Conservation (phyloP, 2,329 filamentous ascomycete species). For the Penicillium sp. region DNA sequence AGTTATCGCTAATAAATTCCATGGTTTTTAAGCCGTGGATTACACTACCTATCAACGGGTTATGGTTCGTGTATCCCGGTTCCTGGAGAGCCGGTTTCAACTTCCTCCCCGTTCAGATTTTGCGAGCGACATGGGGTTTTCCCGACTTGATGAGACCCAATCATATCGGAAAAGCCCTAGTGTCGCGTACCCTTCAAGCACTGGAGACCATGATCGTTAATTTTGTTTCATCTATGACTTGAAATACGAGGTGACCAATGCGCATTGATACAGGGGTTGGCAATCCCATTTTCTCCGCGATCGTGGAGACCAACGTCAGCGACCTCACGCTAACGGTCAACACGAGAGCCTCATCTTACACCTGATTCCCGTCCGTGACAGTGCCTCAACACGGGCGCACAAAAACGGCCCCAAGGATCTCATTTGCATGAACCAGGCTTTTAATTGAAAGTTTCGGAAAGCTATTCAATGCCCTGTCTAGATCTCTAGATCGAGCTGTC, state of each 20-base stretch:
- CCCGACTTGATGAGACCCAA: background rate
- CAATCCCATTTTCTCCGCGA: background rate
- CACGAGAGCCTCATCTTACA: slow-evolving; percentile 5
- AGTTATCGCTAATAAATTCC: slow-evolving; percentile 3
- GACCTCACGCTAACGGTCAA: background rate
- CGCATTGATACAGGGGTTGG: background rate
- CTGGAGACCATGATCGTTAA: background rate
- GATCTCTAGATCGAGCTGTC: slow-evolving; percentile 4
- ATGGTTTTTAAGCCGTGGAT: background rate
- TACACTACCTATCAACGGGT: background rate
- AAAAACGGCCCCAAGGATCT: background rate
- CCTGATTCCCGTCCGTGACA: background rate
- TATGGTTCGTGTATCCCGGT: background rate
- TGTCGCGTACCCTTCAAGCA: background rate
- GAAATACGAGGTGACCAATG: slow-evolving; percentile 1
- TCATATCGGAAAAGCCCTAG: background rate
- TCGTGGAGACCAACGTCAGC: background rate
- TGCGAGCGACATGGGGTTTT: background rate
- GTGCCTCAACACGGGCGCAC: background rate
- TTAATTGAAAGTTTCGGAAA: background rate
- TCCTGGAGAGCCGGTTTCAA: background rate
- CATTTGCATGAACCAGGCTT: slow-evolving; percentile 5
- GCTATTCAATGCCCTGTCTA: background rate
- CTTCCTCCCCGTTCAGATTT: background rate
- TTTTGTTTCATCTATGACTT: background rate